Evolutionary conservation across 495 filamentous ascomycete species (phyloP), one percentile per base, ranked within the genome.

Genomic region (Daldinia decipiens): DNA sequence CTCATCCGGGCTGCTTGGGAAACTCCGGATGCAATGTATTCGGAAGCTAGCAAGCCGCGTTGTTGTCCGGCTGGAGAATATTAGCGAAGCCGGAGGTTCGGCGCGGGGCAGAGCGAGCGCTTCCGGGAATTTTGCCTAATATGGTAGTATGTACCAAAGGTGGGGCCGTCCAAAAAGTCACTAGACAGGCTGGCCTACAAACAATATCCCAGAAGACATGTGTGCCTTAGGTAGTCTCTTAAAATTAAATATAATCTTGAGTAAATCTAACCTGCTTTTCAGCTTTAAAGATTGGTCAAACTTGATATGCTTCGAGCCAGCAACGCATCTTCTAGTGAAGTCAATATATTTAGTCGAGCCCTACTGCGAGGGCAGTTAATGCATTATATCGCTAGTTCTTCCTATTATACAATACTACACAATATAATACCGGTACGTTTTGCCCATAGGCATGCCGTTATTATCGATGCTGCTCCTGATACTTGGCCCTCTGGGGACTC

Each of bases 361-460:
- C 57, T 32, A 15, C 32, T 66, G 19, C 13, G 27, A 50, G 62
- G 43, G 32, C 24, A 31, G 43, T 53, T 21, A 51, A 50, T 66
- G 58, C 57, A 59, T 66, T 19, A 24, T 45, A 40, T 62, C 36
- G 21, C 58, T 24, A 11, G 52, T 21, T 31, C 38, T 32, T 34
- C 36, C 21, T 71, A 71, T 62, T 62, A 57, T 71, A 71, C 68
- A 71, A 56, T 71, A 59, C 66, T 71, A 71, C 62, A 62, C 62
- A 71, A 58, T 66, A 47, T 58, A 54, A 62, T 53, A 34, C 27
- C 6, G 34, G 51, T 32, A 21, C 15, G 24, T 58, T 24, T 61
- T 32, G 31, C 39, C 47, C 36, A 50, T 19, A 39, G 45, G 61
- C 47, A 43, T 39, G 15, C 45, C 58, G 24, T 61, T 26, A 36